Evolutionary conservation across 345 rosid species (phyloP), one percentile per base, ranked within the genome.

Genomic region (Salix udensis): DNA sequence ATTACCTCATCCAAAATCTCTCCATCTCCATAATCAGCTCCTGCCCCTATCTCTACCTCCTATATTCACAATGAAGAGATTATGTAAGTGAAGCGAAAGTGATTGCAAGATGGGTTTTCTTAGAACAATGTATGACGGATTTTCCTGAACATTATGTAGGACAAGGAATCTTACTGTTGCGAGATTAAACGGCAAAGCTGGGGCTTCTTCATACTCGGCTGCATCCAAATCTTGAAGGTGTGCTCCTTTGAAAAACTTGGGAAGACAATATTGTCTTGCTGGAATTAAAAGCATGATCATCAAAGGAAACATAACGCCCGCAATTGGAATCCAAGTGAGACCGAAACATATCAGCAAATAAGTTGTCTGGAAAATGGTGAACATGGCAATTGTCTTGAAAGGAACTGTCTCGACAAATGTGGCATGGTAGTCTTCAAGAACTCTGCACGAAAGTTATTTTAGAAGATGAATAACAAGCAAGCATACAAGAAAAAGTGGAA

Each of bases 201-300:
- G 84, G 48, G 84, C 84, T 36, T 82, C 84, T 15, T 82, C 84
- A 60, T 69, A 82, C 64, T 70, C 81, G 19, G 84, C 73, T 19
- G 84, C 84, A 74, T 82, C 81, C 36, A 82, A 68, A 62, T 82
- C 81, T 69, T 77, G 81, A 70, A 82, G 81, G 65, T 82, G 81
- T 53, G 72, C 69, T 10, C 77, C 80, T 77, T 81, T 81, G 62
- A 81, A 81, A 23, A 81, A 81, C 48, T 69, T 81, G 23, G 84
- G 84, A 70, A 81, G 77, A 4, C 77, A 28, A 46, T 81, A 81
- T 77, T 81, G 84, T 69, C 84, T 73, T 65, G 68, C 84, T 1
- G 84, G 84, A 74, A 82, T 74, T 60, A 78, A 70, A 30, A 78
- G 81, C 84, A 78, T 82, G 76, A 82, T 82, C 84, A 82, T 78